Evolutionary conservation across 352 stramenopile genomes (phyloP), one percentile per base, ranked within the genome.

Genomic region (Globisporangium camurandrum): DNA sequence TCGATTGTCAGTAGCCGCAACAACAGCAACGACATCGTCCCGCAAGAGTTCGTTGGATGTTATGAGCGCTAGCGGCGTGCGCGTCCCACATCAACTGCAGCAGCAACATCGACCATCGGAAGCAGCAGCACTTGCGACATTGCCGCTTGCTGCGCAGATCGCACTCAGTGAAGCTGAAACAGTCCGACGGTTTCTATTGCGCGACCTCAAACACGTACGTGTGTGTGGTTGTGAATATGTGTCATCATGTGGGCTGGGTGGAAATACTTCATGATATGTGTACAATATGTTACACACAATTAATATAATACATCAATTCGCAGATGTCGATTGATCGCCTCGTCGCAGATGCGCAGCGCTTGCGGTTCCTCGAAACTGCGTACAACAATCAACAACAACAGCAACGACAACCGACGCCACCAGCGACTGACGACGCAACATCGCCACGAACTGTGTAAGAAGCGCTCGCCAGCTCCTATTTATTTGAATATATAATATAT

Each of bases 321-420:
- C 47, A 88, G 73, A 88, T 92, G 62, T 87, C 78, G 30, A 84
- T 92, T 56, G 77, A 87, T 45, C 71, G 77, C 30, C 71, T 92
- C 23, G 75, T 92, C n/a, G 59, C 71, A 22, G 72, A 90, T 44
- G 76, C 76, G 39, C 81, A 85, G 54, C 78, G 79, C 17, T 69
- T 90, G 46, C 66, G 80, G 43, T 87, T 77, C 51, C 60, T 93
- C 41, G 82, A 90, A 56, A 63, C 75, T 23, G 62, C 81, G 24
- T 84, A 79, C 41, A 62, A 69, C 46, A 27, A 34, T 20, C 49
- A 54, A 42, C 47, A 49, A 45, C 41, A 46, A 16, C 46, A 50
- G 31, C 39, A 16, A 26, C 28, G n/a, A 41, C 62, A 30, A 20
- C n/a, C n/a, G n/a, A n/a, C n/a, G n/a, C n/a, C n/a, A n/a, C n/a